These are phyloP conservation scores for Rachicladosporium sp. DNA, from an alignment of 2,329 filamentous ascomycete species.

Conservation along the genomic window DNA sequence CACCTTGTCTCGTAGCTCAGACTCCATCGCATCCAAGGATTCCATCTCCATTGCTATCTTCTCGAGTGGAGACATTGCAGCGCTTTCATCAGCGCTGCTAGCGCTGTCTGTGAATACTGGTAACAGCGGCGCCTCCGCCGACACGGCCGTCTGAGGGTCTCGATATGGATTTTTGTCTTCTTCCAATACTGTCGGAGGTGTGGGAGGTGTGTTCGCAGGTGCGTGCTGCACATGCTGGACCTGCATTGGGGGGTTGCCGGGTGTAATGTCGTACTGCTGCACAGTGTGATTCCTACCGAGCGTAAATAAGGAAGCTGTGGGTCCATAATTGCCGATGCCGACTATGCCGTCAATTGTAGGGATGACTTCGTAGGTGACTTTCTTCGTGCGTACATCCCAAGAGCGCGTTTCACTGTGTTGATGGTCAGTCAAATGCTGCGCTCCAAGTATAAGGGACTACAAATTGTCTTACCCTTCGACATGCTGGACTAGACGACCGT, in stretches of 20 bases:
- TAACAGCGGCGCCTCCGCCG: conserved; percentile 21
- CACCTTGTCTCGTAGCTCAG: conserved; percentile 46
- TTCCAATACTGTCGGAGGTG: conserved; percentile 69
- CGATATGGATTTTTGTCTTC: conserved; percentile 43
- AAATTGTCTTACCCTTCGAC: conserved; percentile 62
- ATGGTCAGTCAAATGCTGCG: neutral
- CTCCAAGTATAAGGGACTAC: neutral
- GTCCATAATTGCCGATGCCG: conserved; percentile 77
- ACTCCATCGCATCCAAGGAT: conserved; percentile 42
- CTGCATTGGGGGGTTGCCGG: conserved; percentile 52
- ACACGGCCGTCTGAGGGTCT: conserved; percentile 20
- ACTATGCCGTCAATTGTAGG: conserved; percentile 71
- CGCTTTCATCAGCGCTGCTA: conserved; percentile 58
- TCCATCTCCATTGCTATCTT: conserved; percentile 62
- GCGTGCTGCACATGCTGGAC: conserved; percentile 81
- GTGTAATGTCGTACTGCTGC: conserved; percentile 90
- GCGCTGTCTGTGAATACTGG: conserved; percentile 41
- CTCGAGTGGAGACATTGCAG: conserved; percentile 55
- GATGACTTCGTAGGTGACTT: conserved; percentile 80
- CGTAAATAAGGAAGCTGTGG: conserved; percentile 84
- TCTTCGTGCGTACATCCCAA: conserved; percentile 97
- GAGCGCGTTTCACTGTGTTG: conserved; percentile 62
- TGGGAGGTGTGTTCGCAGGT: conserved; percentile 64
- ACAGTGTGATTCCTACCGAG: conserved; percentile 77
- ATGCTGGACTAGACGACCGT: conserved; percentile 86